Conservation (phyloP, 345 rosid species). For the Eucalyptus cloeziana region DNA sequence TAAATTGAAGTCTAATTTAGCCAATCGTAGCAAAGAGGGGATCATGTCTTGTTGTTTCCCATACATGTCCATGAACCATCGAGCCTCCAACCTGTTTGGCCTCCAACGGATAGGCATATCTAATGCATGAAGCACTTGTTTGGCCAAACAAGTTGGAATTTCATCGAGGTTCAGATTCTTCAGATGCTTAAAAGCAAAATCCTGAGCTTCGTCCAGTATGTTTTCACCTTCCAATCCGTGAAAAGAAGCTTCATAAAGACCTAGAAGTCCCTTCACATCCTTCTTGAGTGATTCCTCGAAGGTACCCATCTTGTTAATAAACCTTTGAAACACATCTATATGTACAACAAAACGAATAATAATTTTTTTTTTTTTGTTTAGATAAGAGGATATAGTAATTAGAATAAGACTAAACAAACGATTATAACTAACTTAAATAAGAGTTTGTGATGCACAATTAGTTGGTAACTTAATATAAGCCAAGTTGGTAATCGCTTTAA, state of each 20-base stretch:
- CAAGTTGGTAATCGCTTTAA: neutral
- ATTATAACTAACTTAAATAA: neutral
- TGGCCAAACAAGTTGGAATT: neutral
- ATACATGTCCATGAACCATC: neutral
- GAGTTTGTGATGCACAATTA: neutral
- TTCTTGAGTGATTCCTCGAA: neutral
- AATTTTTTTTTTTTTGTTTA: neutral
- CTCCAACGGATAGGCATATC: slow-evolving; percentile 4
- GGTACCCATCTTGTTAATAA: neutral
- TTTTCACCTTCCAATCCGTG: neutral
- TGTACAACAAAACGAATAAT: neutral
- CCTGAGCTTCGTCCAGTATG: neutral
- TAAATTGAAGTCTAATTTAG: slow-evolving; percentile 4
- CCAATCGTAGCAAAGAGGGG: neutral
- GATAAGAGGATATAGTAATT: neutral
- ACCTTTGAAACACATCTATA: neutral
- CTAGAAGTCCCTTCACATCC: slow-evolving; percentile 5
- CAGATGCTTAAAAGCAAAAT: neutral
- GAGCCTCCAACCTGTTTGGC: slow-evolving; percentile 1
- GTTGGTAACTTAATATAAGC: neutral
- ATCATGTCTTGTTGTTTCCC: neutral
- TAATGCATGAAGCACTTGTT: neutral
- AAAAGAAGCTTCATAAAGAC: slow-evolving; percentile 11
- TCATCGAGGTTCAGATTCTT: neutral
- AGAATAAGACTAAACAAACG: neutral